Conservation (phyloP, 2,329 filamentous ascomycete species). For the Fusarium virguliforme region DNA sequence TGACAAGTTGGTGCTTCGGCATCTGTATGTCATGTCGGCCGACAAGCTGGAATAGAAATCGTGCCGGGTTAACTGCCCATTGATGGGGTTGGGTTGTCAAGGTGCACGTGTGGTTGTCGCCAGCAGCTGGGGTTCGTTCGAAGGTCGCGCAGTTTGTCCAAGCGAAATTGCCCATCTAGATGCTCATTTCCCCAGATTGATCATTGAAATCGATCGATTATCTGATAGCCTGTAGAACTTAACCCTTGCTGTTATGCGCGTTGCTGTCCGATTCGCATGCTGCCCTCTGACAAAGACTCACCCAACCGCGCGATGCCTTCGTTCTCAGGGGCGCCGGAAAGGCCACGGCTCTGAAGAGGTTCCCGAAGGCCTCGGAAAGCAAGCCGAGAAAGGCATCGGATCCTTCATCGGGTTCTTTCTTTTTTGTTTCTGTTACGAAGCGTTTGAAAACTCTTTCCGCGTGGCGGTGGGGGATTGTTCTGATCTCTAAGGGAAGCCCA, state of each 20-base stretch:
- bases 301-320: not conserved
- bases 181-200: no score
- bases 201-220: no score
- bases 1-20: not conserved
- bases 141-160: no score
- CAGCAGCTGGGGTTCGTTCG: not conserved
- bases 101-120: not conserved
- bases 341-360: not conserved
- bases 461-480: not conserved
- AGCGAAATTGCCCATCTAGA: not conserved
- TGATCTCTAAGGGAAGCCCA: not conserved
- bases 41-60: not conserved
- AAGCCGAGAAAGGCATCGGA: not conserved
- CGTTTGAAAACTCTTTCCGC: not conserved
- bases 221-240: not conserved
- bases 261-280: not conserved
- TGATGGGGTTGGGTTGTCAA: not conserved
- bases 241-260: not conserved
- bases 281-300: not conserved
- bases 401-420: not conserved
- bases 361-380: not conserved
- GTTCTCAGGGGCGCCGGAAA: not conserved
- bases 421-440: not conserved
- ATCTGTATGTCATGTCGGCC: not conserved
- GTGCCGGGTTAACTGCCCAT: not conserved